These are phyloP conservation scores for Hura crepitans DNA, from an alignment of 441 rosid species.

Conservation along the genomic window DNA sequence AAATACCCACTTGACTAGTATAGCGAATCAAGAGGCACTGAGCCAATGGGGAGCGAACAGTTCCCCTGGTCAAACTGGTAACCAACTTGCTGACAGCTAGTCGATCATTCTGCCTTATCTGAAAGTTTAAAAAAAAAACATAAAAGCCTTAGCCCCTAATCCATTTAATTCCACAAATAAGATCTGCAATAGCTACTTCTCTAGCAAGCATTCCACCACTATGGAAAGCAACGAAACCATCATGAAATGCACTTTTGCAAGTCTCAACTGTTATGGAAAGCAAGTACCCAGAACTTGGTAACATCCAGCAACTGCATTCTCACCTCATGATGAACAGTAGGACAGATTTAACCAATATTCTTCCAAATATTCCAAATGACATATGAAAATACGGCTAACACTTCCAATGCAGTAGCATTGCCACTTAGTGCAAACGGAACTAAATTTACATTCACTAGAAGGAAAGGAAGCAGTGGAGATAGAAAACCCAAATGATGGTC, in stretches of 20 bases:
- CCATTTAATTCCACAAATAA: constrained; percentile 3
- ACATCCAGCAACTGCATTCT: neutral
- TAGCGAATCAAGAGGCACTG: constrained; percentile 96
- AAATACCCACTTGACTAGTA: constrained; percentile 67
- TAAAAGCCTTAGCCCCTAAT: neutral
- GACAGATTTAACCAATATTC: neutral
- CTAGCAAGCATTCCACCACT: neutral
- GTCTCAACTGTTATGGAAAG: constrained; percentile 4
- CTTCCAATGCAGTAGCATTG: neutral
- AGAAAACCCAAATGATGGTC: neutral
- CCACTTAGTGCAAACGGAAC: neutral
- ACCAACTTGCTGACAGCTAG: constrained; percentile 96
- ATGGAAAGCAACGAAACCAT: neutral
- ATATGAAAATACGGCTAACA: neutral
- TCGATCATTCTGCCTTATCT: constrained; percentile 96
- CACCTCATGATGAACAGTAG: neutral
- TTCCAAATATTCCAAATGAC: neutral
- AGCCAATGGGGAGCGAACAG: constrained; percentile 95
- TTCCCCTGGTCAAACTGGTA: constrained; percentile 88
- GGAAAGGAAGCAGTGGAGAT: neutral
- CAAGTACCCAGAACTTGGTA: no score
- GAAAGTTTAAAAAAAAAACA: constrained; percentile 24
- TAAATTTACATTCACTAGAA: neutral
- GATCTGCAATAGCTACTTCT: neutral
- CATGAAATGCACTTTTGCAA: constrained; percentile 4